phyloP scores from a whole-genome alignment of 139 green algal genomes.

The Chlorella sp. region DNA sequence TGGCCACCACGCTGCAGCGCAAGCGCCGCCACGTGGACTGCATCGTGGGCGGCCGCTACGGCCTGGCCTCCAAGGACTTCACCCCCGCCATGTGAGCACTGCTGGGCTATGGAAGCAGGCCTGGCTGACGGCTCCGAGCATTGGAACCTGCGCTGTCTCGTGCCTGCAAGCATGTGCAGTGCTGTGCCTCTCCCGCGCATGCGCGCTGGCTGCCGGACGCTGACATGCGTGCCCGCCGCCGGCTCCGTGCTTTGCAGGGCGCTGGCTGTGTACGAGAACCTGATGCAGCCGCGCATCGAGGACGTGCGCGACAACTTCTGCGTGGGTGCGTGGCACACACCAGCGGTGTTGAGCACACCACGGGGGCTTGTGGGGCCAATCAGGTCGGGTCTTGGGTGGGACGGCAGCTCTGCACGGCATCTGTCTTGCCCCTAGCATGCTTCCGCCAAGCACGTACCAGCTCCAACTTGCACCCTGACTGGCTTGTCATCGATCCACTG shows the following conservation, averaged over 20 bases:
- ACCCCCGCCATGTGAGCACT: constrained; percentile 54
- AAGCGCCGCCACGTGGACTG: constrained; percentile 1
- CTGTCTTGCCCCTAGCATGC: too few species aligned
- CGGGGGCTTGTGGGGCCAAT: neutral
- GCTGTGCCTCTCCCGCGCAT: too few species aligned
- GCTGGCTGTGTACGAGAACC: constrained; percentile 60
- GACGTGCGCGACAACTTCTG: constrained; percentile 3
- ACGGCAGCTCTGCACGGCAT: too few species aligned
- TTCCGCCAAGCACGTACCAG: too few species aligned
- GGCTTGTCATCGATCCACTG: neutral
- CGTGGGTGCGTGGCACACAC: too few species aligned
- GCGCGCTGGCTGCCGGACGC: too few species aligned
- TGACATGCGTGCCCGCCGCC: neutral
- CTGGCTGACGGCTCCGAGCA: too few species aligned
- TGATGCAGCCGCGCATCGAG: constrained; percentile 23
- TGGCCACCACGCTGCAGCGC: constrained; percentile 31
- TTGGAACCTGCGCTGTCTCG: too few species aligned
- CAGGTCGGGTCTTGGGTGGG: too few species aligned
- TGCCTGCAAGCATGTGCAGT: neutral
- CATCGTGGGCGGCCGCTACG: constrained; percentile 62
- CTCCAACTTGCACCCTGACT: neutral
- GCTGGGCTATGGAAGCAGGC: too few species aligned
- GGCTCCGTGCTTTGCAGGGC: too few species aligned
- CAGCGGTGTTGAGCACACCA: too few species aligned
- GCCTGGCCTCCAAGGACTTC: constrained; percentile 71